Percentiles rank a stretch among this genome's conserved stretches.
These are phyloP conservation scores for Cercophora samala DNA, from an alignment of 495 filamentous ascomycete genomes.

Conservation along the genomic window DNA sequence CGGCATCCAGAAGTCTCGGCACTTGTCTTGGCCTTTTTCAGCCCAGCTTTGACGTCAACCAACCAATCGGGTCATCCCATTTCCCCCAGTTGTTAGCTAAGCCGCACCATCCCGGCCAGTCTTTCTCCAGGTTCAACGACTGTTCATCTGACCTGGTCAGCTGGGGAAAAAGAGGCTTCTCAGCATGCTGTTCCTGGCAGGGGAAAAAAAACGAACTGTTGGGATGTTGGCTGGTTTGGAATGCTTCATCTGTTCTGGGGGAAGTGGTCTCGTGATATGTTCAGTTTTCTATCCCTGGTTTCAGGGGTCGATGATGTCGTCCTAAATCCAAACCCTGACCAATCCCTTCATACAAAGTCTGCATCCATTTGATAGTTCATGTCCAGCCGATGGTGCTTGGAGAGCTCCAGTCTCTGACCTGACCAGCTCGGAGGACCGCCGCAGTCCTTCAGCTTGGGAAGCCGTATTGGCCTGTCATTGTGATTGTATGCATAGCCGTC, in stretches of 20 bases:
- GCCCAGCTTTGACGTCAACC: neutral
- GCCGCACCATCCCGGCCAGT: neutral
- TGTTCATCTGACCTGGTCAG: conserved; percentile 15
- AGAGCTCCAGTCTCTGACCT: neutral
- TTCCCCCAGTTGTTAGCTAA: conserved; percentile 5
- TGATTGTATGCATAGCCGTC: conserved; percentile 22
- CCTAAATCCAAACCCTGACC: neutral
- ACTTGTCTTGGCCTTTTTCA: conserved; percentile 19
- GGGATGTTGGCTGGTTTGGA: neutral
- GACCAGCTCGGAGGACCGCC: conserved; percentile 10
- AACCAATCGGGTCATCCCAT: conserved; percentile 10
- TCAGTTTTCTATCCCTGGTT: neutral
- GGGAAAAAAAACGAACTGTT: neutral
- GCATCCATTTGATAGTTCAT: conserved; percentile 10
- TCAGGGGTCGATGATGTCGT: too few species aligned
- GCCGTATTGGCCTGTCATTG: conserved; percentile 27
- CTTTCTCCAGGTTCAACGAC: neutral
- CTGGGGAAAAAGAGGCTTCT: conserved; percentile 3
- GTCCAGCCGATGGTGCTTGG: conserved; percentile 26
- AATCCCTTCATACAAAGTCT: conserved; percentile 7
- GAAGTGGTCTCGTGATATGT: neutral
- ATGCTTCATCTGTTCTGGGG: neutral
- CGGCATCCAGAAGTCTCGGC: conserved; percentile 20
- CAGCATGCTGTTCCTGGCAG: conserved; percentile 9
- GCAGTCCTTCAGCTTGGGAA: conserved; percentile 17